Conservation (phyloP, 352 stramenopile genomes). For the Blastocystis sp. region DNA sequence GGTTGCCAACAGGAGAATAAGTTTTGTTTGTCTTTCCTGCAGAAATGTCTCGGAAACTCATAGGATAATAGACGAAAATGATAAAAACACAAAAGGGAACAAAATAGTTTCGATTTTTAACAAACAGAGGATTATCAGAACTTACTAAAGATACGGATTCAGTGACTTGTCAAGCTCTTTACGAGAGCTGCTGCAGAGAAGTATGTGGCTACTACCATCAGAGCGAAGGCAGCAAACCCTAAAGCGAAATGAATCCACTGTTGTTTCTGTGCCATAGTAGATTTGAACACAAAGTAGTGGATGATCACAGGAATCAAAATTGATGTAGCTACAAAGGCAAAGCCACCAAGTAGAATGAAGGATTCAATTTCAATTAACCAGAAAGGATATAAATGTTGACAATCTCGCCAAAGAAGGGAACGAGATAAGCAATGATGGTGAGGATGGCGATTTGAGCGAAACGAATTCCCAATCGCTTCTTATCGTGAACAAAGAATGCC, state of each 20-base stretch:
- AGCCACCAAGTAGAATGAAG: conserved; percentile 53
- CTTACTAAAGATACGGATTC: neutral
- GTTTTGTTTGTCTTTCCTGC: neutral
- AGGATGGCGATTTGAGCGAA: conserved; percentile 4
- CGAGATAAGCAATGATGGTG: conserved; percentile 11
- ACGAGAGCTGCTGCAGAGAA: conserved; percentile 16
- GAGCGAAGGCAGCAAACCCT: conserved; percentile 10
- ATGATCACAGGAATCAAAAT: conserved; percentile 45
- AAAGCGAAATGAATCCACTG: neutral
- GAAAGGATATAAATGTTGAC: conserved; percentile 60
- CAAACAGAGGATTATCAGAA: neutral
- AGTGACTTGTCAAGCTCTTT: neutral
- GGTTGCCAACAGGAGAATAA: neutral
- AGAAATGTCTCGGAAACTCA: conserved; percentile 53
- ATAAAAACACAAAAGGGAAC: neutral
- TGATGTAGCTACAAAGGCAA: conserved; percentile 44
- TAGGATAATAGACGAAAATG: neutral
- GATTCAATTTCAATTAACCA: no score
- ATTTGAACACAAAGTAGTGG: conserved; percentile 36
- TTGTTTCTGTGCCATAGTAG: neutral
- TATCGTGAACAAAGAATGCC: neutral
- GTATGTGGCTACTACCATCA: conserved; percentile 37
- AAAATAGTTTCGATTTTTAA: neutral
- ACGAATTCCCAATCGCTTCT: neutral
- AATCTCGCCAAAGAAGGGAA: conserved; percentile 40